These are phyloP conservation scores for Auxenochlorella protothecoides DNA, from an alignment of 139 green algal species.

Conservation along the genomic window DNA sequence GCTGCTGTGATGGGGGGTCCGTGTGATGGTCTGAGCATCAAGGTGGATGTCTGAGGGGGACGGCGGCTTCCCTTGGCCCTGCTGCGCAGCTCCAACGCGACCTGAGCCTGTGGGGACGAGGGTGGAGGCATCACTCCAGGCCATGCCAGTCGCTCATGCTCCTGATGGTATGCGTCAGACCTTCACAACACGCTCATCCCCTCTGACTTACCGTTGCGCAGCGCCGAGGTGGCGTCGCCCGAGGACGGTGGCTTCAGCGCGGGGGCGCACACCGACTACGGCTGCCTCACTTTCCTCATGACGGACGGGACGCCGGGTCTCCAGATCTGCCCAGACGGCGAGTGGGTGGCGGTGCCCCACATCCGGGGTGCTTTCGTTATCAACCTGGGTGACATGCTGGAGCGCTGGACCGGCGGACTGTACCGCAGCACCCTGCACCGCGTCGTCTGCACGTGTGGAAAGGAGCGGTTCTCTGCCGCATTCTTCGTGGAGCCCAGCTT, in stretches of 20 bases:
- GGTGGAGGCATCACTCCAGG: background rate
- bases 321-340: conserved; percentile 46
- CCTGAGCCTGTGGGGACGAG: background rate
- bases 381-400: conserved; percentile 92
- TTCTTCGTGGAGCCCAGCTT: conserved; percentile 79
- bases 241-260: conserved; percentile 26
- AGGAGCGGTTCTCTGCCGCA: conserved; percentile 60
- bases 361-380: conserved; percentile 62
- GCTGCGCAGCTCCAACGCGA: no score
- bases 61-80: no score
- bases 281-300: conserved; percentile 82
- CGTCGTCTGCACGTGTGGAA: conserved; percentile 51
- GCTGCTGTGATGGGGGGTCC: conserved; percentile 21
- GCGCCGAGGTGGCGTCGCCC: conserved; percentile 23
- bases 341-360: conserved; percentile 60
- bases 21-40: no score
- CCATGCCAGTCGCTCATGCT: no score
- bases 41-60: no score
- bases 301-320: conserved; percentile 69
- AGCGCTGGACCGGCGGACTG: conserved; percentile 44
- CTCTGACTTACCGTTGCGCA: background rate
- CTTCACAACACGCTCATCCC: no score
- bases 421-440: conserved; percentile 77
- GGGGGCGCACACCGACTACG: conserved; percentile 86
- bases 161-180: no score